These are phyloP conservation scores for Diaporthe caulivora DNA, from an alignment of 2,329 filamentous ascomycete genomes.

Conservation along the genomic window DNA sequence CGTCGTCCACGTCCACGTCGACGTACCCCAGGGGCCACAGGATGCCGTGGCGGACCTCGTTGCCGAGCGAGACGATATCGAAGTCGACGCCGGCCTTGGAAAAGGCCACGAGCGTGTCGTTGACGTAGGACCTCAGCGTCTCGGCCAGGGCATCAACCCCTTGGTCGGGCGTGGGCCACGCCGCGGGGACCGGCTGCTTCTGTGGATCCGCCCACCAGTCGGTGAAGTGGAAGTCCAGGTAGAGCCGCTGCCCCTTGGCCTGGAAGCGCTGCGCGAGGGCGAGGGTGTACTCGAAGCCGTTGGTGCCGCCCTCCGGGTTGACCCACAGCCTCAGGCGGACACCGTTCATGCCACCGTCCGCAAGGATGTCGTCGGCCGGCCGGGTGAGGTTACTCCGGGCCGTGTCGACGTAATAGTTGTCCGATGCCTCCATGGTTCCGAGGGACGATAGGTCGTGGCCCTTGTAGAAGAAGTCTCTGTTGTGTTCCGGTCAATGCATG, in stretches of 20 bases:
- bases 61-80: conserved; percentile 77
- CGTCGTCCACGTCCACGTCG: conserved; percentile 74
- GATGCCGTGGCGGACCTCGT: conserved; percentile 77
- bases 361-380: conserved; percentile 31
- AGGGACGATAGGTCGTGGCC: conserved; percentile 34
- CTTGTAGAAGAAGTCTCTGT: conserved; percentile 25
- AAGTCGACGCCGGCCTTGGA: conserved; percentile 66
- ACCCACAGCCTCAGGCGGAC: conserved; percentile 67
- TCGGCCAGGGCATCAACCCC: conserved; percentile 69
- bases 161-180: conserved; percentile 65
- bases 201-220: conserved; percentile 79
- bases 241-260: conserved; percentile 70
- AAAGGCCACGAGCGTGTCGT: conserved; percentile 71
- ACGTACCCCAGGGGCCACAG: conserved; percentile 73
- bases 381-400: conserved; percentile 21
- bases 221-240: conserved; percentile 74
- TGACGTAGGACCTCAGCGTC: conserved; percentile 77
- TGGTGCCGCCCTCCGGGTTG: conserved; percentile 72
- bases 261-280: conserved; percentile 73
- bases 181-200: conserved; percentile 71
- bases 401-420: conserved; percentile 29
- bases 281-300: conserved; percentile 79
- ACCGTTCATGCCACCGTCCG: conserved; percentile 33
- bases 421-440: conserved; percentile 24
- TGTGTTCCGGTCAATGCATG: neutral